These are phyloP conservation scores for Tulasnella sp. DNA, from an alignment of 768 basidiomycete genomes.

Conservation along the genomic window DNA sequence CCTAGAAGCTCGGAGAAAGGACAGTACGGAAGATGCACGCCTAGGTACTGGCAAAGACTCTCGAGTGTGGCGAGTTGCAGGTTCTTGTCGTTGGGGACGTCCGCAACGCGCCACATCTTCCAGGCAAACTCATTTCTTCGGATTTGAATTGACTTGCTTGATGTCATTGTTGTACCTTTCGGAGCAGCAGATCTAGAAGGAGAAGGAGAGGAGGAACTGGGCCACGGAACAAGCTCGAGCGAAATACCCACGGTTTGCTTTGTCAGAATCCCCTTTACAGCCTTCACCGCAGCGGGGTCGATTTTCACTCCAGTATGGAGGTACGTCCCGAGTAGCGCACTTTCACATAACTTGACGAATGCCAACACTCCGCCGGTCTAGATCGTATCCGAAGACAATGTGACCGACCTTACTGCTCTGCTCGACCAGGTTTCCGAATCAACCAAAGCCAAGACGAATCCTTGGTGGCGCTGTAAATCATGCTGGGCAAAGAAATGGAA, in stretches of 20 bases:
- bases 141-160: background rate
- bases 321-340: too few relatives aligned
- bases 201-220: too few relatives aligned
- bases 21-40: background rate
- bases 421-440: background rate
- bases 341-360: too few relatives aligned
- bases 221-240: too few relatives aligned
- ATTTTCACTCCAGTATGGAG: too few relatives aligned
- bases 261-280: too few relatives aligned
- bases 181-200: too few relatives aligned
- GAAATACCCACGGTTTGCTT: too few relatives aligned
- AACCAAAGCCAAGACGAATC: background rate
- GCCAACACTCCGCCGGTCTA: too few relatives aligned
- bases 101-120: background rate
- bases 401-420: background rate
- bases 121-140: background rate
- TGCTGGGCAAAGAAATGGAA: background rate
- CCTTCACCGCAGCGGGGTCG: too few relatives aligned
- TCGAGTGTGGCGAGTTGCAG: background rate
- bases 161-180: too few relatives aligned
- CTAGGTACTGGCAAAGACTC: background rate
- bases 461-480: background rate
- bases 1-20: background rate
- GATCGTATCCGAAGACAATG: background rate
- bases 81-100: background rate